Base-by-base conservation (phyloP, 768 basidiomycete genomes). In the Suillus brevipes region DNA sequence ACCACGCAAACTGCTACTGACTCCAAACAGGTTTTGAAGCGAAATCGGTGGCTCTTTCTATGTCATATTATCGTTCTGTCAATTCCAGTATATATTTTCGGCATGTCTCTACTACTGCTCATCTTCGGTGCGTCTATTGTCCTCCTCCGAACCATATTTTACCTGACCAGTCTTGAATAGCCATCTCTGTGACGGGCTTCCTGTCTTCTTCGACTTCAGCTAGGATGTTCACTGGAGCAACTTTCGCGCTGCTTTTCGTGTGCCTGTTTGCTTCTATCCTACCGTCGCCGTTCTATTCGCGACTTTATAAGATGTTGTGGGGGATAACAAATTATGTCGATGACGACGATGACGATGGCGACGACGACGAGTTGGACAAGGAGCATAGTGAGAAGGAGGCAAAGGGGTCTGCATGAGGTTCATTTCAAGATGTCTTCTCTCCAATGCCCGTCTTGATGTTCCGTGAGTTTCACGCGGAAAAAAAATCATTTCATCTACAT, bases 131-230 rank as follows among this genome's bases (percentile, higher is more conserved):
- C 13, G 56, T 37, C 38, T 38, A 13, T 25, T 38, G 37, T 38
- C 8, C 13, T 23, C n/a, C 8, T 7, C 56, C 2, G 14, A 23
- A 16, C 23, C 1, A 14, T 14, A 4, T 16, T 38, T 13, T 36
- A 12, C n/a, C 56, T 57, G 37, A 57, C 25, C n/a, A 14, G 37
- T 16, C 37, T 8, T 14, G 6, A 57, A 2, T 6, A 57, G 56
- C 36, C 3, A 57, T 57, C n/a, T 57, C 56, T 37, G 36, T 57
- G n/a, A 57, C 56, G 13, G 56, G 56, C 37, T 38, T 57, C 37
- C 36, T 57, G 37, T 57, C 56, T 13, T 57, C 56, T 25, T 57
- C 56, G 13, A 38, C 7, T 57, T 57, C 56, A 4, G 56, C 56
- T 14, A n/a, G 16, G 37, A 9, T 57, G 38, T 57, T 57, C 6